These are phyloP conservation scores for Haberlea rhodopensis DNA, from an alignment of 257 asterid species.

Conservation along the genomic window DNA sequence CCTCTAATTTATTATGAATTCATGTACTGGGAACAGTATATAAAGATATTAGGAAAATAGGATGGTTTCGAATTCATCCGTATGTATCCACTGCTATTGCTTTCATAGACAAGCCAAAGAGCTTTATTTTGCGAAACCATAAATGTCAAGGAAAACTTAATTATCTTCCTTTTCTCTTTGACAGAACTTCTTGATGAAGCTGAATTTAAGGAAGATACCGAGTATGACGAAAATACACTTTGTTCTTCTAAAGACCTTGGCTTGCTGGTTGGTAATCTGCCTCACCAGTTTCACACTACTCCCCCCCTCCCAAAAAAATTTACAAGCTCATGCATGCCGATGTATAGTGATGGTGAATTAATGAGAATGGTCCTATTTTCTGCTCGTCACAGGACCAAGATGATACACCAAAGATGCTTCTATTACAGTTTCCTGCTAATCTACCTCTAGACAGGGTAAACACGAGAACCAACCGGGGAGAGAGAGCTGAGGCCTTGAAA, in stretches of 20 bases:
- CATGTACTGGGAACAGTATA: too few species aligned
- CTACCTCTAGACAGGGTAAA: constrained; percentile 38
- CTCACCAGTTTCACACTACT: constrained; percentile 14
- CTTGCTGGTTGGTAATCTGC: constrained; percentile 51
- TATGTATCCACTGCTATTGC: too few species aligned
- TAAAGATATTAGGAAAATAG: too few species aligned
- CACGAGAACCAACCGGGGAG: constrained; percentile 22
- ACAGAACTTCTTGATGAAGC: constrained; percentile 55
- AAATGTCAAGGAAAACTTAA: too few species aligned
- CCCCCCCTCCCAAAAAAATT: not conserved
- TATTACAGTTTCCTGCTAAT: constrained; percentile 49
- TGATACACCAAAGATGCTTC: constrained; percentile 35
- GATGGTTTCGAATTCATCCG: too few species aligned
- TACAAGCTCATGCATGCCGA: not conserved
- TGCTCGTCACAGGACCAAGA: constrained; percentile 43
- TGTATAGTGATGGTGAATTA: not conserved
- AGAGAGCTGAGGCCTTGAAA: constrained; percentile 14
- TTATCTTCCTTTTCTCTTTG: constrained; percentile 9
- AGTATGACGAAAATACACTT: constrained; percentile 48
- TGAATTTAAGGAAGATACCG: constrained; percentile 55
- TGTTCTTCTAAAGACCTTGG: constrained; percentile 59
- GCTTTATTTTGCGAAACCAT: too few species aligned
- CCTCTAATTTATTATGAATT: too few species aligned
- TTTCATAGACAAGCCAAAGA: too few species aligned
- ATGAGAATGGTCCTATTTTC: not conserved